These are phyloP conservation scores for Stromatinia cepivora DNA, from an alignment of 2,329 filamentous ascomycete species.

Conservation along the genomic window DNA sequence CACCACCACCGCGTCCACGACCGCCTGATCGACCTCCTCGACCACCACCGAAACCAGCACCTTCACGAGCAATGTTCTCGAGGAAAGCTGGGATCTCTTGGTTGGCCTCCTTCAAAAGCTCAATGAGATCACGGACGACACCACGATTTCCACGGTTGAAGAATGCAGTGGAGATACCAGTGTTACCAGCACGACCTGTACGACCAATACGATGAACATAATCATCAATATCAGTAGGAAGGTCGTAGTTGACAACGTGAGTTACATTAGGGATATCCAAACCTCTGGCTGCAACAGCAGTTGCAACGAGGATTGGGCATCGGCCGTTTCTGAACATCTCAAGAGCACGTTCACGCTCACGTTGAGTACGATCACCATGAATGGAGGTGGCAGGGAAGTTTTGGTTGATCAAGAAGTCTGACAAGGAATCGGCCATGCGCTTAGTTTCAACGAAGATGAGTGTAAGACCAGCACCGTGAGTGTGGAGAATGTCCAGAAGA, in stretches of 20 bases:
- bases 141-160: slow-evolving; percentile 99
- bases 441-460: slow-evolving; percentile 99
- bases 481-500: slow-evolving; percentile 95
- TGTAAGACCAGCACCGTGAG: slow-evolving; percentile 83
- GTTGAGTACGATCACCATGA: slow-evolving; percentile 97
- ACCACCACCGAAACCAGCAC: slow-evolving; percentile 75
- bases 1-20: slow-evolving; percentile 66
- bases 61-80: slow-evolving; percentile 95
- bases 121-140: slow-evolving; percentile 92
- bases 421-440: slow-evolving; percentile 97
- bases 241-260: slow-evolving; percentile 98
- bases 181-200: slow-evolving; percentile 99
- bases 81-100: slow-evolving; percentile 94
- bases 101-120: slow-evolving; percentile 98
- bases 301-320: slow-evolving; percentile 95
- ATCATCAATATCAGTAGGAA: slow-evolving; percentile 98
- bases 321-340: slow-evolving; percentile 97
- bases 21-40: slow-evolving; percentile 65
- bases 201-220: slow-evolving; percentile 99
- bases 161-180: slow-evolving; percentile 96
- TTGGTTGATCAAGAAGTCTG: slow-evolving; percentile 98
- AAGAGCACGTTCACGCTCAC: slow-evolving; percentile 95
- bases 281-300: slow-evolving; percentile 77
- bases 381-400: slow-evolving; percentile 98
- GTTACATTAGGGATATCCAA: slow-evolving; percentile 91